Base-by-base conservation (phyloP, 2,329 filamentous ascomycete genomes). In the Cladorrhinum sp. region DNA sequence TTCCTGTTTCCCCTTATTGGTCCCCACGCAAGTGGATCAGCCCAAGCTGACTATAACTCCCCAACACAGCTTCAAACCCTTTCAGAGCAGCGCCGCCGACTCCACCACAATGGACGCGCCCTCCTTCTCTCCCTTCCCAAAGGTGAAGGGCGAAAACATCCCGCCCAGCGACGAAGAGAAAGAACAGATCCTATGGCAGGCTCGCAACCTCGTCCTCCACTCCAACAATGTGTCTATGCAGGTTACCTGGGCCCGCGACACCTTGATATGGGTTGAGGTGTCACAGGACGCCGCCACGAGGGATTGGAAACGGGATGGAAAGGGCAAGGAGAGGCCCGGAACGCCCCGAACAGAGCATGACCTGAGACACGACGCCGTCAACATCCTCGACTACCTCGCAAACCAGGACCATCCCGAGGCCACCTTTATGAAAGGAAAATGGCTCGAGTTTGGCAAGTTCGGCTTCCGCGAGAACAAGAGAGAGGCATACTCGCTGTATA, bases 391-490 rank as follows among this genome's bases (percentile, higher is more conserved):
- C 59, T 97, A 97, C 73, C 80, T 99, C 36, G 90, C 93, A 23
- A 89, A 93, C 56, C 95, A 99, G 74, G 86, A 89, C 64, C 95
- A 99, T 69, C 95, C 95, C 23, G 92, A 95, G 71, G 95, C 95
- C 23, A 86, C 96, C 66, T 99, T 98, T 73, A 91, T 98, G 79
- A 87, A 87, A 69, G 91, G 92, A 62, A 97, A 96, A 83, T 99
- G 95, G 95, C 81, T 96, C 55, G 95, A 99, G 73, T 99, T 98
- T 80, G 95, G 95, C 68, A 96, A 96, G 72, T 98, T 97, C 72
- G 92, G 92, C 41, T 87, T 89, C 74, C 86, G 92, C 25, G 82
- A 92, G 62, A 95, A 99, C 79, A 96, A 96, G 78, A 93, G 93
- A 70, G 93, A 97, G 76, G 93, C 95, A 7, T 98, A 96, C 73